phyloP scores from a whole-genome alignment of 805 yeast species.

The Candida corydali region DNA sequence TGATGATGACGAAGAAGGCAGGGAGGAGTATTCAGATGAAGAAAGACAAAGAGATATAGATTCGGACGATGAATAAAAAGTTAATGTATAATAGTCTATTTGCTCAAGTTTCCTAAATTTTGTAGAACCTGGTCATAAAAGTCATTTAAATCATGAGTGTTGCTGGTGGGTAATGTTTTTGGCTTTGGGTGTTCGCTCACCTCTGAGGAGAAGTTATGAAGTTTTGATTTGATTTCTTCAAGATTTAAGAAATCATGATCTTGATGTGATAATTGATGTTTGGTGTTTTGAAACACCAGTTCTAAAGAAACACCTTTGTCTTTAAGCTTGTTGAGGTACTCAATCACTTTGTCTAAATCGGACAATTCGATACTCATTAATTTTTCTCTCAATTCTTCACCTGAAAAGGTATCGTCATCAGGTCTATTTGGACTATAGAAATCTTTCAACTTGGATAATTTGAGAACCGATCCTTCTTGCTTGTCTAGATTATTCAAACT shows the following conservation, averaged over 20 bases:
- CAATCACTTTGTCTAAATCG: slow-evolving; percentile 32
- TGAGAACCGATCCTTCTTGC: slow-evolving; percentile 41
- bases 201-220: slow-evolving; percentile 9
- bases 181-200: slow-evolving; percentile 4
- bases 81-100: background rate
- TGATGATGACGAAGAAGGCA: slow-evolving; percentile 16
- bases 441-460: slow-evolving; percentile 26
- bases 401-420: slow-evolving; percentile 18
- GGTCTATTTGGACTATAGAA: slow-evolving; percentile 11
- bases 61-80: slow-evolving; percentile 13
- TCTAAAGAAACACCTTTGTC: slow-evolving; percentile 29
- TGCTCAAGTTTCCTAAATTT: slow-evolving; percentile 10
- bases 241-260: slow-evolving; percentile 12
- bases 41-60: slow-evolving; percentile 2
- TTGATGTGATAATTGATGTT: slow-evolving; percentile 1
- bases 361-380: slow-evolving; percentile 26
- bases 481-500: slow-evolving; percentile 31
- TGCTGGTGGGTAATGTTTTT: background rate
- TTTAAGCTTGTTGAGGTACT: slow-evolving; percentile 26
- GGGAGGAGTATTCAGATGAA: slow-evolving; percentile 33
- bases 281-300: slow-evolving; percentile 13
- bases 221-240: slow-evolving; percentile 15
- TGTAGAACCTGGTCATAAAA: slow-evolving; percentile 21
- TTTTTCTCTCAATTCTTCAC: slow-evolving; percentile 36
- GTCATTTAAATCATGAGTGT: slow-evolving; percentile 12